These are phyloP conservation scores for Coemansia sp. DNA, from an alignment of 192 early-diverging fungal genomes.

Conservation along the genomic window DNA sequence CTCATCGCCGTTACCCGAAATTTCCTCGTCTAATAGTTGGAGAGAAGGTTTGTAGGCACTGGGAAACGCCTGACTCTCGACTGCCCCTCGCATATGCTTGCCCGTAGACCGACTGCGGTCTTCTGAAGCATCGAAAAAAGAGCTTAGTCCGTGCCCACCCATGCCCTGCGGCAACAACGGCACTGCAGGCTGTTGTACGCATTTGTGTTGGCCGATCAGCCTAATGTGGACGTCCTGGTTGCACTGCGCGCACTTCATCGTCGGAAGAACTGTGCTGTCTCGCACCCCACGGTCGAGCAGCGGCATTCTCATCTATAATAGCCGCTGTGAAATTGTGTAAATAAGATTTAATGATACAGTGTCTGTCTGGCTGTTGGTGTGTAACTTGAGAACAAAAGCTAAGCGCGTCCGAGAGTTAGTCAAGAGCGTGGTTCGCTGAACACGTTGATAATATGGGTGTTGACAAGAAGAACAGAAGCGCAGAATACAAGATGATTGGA, in stretches of 20 bases:
- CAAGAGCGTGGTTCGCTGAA: too few relatives aligned
- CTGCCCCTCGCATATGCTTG: conserved; percentile 2
- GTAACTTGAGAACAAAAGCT: not conserved
- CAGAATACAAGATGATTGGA: conserved; percentile 3
- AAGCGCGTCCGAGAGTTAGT: not conserved
- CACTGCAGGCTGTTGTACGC: conserved; percentile 29
- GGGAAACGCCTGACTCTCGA: conserved; percentile 35
- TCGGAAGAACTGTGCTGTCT: conserved; percentile 51
- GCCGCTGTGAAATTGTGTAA: not conserved
- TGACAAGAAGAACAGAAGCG: not conserved
- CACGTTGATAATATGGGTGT: not conserved
- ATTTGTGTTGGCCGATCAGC: conserved; percentile 47
- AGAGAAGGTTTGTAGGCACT: conserved; percentile 45
- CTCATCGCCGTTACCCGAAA: conserved; percentile 15
- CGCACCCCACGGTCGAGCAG: conserved; percentile 39
- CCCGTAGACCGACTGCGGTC: not conserved
- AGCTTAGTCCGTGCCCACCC: conserved; percentile 30
- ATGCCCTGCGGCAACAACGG: conserved; percentile 22
- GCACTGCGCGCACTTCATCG: conserved; percentile 54
- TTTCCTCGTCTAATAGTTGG: conserved; percentile 26
- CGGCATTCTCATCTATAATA: conserved; percentile 18
- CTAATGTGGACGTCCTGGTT: conserved; percentile 53
- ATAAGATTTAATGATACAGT: not conserved
- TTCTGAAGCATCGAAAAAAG: conserved; percentile 35
- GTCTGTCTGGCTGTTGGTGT: conserved; percentile 1